Conservation (phyloP, 129 eudicot species). For the Helichrysum umbraculigerum region DNA sequence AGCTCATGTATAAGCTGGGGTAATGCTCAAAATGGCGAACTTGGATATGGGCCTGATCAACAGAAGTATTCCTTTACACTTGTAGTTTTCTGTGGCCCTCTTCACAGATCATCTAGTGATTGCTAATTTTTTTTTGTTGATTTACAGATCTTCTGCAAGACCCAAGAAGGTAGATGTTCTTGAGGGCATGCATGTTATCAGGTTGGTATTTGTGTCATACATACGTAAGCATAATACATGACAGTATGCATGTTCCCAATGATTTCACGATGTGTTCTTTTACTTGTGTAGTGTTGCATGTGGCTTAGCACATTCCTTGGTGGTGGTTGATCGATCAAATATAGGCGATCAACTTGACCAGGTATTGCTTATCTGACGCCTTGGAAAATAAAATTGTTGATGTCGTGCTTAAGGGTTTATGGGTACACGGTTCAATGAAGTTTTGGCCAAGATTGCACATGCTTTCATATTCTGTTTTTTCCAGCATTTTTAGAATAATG, state of each 20-base stretch:
- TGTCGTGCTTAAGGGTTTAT: too few species aligned
- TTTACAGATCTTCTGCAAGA: constrained; percentile 69
- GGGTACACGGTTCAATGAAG: too few species aligned
- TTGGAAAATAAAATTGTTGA: too few species aligned
- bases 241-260: not conserved
- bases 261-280: not conserved
- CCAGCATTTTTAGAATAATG: too few species aligned
- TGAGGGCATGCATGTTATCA: constrained; percentile 96
- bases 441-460: not conserved
- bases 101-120: not conserved
- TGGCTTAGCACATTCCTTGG: constrained; percentile 90
- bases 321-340: constrained; percentile 72
- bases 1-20: constrained; percentile 97
- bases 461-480: not conserved
- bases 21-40: constrained; percentile 72
- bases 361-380: constrained; percentile 12
- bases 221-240: not conserved
- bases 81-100: not conserved
- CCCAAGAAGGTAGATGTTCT: constrained; percentile 82
- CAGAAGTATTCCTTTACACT: constrained; percentile 56
- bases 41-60: constrained; percentile 83
- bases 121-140: not conserved
- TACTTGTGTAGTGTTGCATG: constrained; percentile 71
- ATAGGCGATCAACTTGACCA: constrained; percentile 59
- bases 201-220: constrained; percentile 39